Base-by-base conservation (phyloP, 768 basidiomycete species). In the Boletus rubescentipes region DNA sequence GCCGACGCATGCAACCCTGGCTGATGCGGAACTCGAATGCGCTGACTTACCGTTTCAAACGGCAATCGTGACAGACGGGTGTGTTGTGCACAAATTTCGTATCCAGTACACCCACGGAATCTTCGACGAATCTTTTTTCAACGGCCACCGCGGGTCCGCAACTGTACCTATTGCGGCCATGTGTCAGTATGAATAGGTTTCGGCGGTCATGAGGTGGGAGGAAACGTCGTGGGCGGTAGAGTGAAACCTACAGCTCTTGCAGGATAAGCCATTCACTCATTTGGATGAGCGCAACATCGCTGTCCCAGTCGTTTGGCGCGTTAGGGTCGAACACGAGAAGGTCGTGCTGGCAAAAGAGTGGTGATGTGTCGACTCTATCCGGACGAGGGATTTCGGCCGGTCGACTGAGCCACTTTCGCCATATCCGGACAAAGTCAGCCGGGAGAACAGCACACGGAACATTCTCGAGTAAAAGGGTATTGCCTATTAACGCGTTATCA, bases 251-350 rank as follows among this genome's bases (percentile, higher is more conserved):
- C 89, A 86, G 63, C 18, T 77, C 71, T 58, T 78, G 73, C 49
- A 92, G 62, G 30, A 73, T 68, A 45, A 82, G 75, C 89, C 89
- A 93, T 53, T 92, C 86, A 39, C 72, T 73, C 54, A 74, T 75
- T 61, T 78, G 78, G 54, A 91, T 79, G 39, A 90, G 69, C 12
- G 78, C 73, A 40, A 85, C 72, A 7, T 74, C 78, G 2, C 75
- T 73, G 55, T 87, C 83, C 49, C 86, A 65, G 61, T 91, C 89
- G 29, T 75, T 73, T 3, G 75, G 61, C 44, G 72, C 73, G 61
- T 84, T 87, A 1, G 88, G 85, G 68, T 93, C 89, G 45, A 92
- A 73, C 14, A 74, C 67, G 9, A 93, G 77, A 55, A 76, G 67
- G 6, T 74, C 74, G 67, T 93, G 92, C 53, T 80, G 72, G 69